Evolutionary conservation across 306 rosid species (phyloP).

Genomic region (Ormosia emarginata): DNA sequence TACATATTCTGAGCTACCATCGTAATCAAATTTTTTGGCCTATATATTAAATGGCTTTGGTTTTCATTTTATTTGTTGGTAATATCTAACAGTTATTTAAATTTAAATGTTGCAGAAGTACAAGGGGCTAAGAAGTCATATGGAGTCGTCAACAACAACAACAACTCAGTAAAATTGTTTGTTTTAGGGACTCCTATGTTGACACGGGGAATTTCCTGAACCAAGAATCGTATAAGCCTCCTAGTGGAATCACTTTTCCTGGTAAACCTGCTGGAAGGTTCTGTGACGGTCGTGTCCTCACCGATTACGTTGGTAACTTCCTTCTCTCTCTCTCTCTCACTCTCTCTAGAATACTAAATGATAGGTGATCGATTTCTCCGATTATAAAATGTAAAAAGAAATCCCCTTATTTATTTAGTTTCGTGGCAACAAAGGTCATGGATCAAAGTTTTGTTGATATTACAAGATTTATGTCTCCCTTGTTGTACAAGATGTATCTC

Average conservation of each 20-base stretch:
- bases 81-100: not conserved
- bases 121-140: slow-evolving; percentile 13
- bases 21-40: not conserved
- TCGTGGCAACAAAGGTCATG: too few species aligned
- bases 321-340: not conserved
- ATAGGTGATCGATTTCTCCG: too few species aligned
- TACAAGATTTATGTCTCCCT: too few species aligned
- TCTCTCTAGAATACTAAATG: too few species aligned
- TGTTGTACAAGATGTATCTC: too few species aligned
- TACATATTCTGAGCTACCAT: not conserved
- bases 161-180: slow-evolving; percentile 23
- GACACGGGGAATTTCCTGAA: slow-evolving; percentile 49
- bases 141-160: not conserved
- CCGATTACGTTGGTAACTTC: slow-evolving; percentile 52
- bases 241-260: slow-evolving; percentile 52
- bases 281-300: slow-evolving; percentile 46
- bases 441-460: too few species aligned
- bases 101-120: not conserved
- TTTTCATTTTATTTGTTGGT: not conserved
- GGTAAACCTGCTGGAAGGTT: slow-evolving; percentile 59
- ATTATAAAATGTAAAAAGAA: too few species aligned
- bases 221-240: slow-evolving; percentile 29
- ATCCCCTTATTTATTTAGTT: too few species aligned
- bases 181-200: slow-evolving; percentile 55
- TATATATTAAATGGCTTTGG: not conserved